Evolutionary conservation across 257 asterid species (phyloP).

Genomic region (Leptodermis oblonga): DNA sequence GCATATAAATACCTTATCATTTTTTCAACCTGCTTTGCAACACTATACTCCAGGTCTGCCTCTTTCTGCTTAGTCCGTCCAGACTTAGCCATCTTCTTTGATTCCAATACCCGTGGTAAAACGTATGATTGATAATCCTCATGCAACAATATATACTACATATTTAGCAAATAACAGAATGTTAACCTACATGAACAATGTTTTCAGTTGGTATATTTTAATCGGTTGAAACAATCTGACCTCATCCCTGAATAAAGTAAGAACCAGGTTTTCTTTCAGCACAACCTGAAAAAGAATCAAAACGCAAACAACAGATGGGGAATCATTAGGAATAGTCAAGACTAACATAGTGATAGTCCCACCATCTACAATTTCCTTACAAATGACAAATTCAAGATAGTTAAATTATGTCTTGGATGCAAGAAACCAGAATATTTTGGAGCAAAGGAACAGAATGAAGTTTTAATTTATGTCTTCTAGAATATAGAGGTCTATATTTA

Average conservation of each 20-base stretch:
- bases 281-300: conserved; percentile 59
- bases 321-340: conserved; percentile 17
- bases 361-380: neutral
- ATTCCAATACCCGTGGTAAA: conserved; percentile 84
- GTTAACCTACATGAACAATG: conserved; percentile 10
- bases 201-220: neutral
- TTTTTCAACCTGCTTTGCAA: conserved; percentile 99
- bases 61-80: conserved; percentile 95
- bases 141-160: conserved; percentile 83
- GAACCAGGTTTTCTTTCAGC: conserved; percentile 89
- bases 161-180: conserved; percentile 12
- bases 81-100: conserved; percentile 96
- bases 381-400: conserved; percentile 1
- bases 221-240: conserved; percentile 45
- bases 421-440: neutral
- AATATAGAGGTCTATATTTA: neutral
- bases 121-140: conserved; percentile 92
- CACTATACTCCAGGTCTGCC: conserved; percentile 97
- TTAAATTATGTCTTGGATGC: neutral
- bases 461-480: neutral
- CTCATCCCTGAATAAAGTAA: conserved; percentile 87
- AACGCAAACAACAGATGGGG: conserved; percentile 20
- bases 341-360: neutral
- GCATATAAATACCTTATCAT: conserved; percentile 78
- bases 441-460: neutral